Evolutionary conservation across 164 flowering plant species (phyloP).

Genomic region (Vitis labrusca): DNA sequence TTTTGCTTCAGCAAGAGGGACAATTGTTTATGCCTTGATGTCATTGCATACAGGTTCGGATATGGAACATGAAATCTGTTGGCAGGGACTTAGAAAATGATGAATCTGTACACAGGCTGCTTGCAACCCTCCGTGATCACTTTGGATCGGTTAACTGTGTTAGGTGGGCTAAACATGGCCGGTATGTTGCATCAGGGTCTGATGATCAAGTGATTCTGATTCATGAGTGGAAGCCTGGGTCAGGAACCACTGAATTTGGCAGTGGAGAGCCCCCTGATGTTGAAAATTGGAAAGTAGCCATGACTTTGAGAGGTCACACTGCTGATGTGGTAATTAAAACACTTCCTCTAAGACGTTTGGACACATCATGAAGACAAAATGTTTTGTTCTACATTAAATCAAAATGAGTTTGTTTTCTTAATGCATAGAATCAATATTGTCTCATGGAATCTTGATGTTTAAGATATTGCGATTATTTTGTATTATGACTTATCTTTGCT

Average conservation of each 20-base stretch:
- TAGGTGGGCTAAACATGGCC: constrained; percentile 97
- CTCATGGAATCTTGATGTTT: too few relatives aligned
- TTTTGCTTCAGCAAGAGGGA: background rate
- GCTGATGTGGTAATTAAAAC: constrained; percentile 93
- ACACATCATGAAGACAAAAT: background rate
- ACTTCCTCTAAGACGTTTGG: constrained; percentile 2
- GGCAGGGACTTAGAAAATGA: constrained; percentile 51
- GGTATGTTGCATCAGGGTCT: constrained; percentile 93
- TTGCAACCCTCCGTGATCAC: constrained; percentile 97
- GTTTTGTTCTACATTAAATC: background rate
- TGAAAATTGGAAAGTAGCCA: constrained; percentile 94
- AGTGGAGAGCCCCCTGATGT: constrained; percentile 99
- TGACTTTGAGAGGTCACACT: constrained; percentile 98
- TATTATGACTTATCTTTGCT: background rate
- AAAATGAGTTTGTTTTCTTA: background rate
- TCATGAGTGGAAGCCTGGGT: constrained; percentile 98
- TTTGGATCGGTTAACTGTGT: constrained; percentile 99
- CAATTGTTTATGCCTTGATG: background rate
- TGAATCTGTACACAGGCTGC: constrained; percentile 63
- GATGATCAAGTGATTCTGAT: constrained; percentile 92
- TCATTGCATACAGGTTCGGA: constrained; percentile 65
- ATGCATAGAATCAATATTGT: too few relatives aligned
- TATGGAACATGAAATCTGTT: constrained; percentile 91
- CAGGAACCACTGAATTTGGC: constrained; percentile 99
- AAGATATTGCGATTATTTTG: too few relatives aligned